Percentiles rank a stretch among this genome's conserved stretches.
phyloP scores from a whole-genome alignment of 306 rosid genomes.

The Boehmeria nivea region DNA sequence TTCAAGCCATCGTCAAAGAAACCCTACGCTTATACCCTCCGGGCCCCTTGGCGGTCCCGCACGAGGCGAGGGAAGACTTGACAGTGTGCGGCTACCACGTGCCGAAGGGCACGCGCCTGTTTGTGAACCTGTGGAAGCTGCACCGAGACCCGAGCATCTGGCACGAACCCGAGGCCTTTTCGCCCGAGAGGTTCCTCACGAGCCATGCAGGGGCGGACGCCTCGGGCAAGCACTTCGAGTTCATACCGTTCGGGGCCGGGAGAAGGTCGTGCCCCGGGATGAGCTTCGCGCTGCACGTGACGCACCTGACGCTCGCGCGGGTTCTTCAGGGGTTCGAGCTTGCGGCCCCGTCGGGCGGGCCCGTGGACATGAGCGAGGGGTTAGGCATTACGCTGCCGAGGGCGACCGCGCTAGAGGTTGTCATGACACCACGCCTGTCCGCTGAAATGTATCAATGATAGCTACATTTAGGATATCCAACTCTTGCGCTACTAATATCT shows the following conservation, averaged over 20 bases:
- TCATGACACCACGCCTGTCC: conserved; percentile 29
- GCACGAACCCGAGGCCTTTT: conserved; percentile 37
- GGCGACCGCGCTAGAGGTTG: conserved; percentile 31
- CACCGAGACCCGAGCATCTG: conserved; percentile 51
- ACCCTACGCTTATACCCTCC: conserved; percentile 47
- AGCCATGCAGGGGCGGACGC: conserved; percentile 27
- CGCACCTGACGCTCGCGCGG: conserved; percentile 35
- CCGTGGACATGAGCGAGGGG: conserved; percentile 48
- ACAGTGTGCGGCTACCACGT: conserved; percentile 24
- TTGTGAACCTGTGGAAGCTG: conserved; percentile 50
- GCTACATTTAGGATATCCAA: no score
- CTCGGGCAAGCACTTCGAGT: conserved; percentile 35
- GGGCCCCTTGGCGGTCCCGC: conserved; percentile 45
- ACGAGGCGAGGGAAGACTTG: conserved; percentile 49
- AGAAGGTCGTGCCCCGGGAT: conserved; percentile 57
- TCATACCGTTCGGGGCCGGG: conserved; percentile 49
- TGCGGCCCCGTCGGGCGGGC: conserved; percentile 10
- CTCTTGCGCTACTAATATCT: no score
- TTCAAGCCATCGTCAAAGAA: conserved; percentile 53
- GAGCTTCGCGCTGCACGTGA: conserved; percentile 34
- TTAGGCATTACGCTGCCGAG: conserved; percentile 42
- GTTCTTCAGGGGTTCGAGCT: conserved; percentile 53
- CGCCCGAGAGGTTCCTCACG: conserved; percentile 45
- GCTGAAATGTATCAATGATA: conserved; percentile 1
- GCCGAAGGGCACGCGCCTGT: conserved; percentile 42